These are phyloP conservation scores for Casaregolazyma lundiana DNA, from an alignment of 1,139 yeast species.

Conservation along the genomic window DNA sequence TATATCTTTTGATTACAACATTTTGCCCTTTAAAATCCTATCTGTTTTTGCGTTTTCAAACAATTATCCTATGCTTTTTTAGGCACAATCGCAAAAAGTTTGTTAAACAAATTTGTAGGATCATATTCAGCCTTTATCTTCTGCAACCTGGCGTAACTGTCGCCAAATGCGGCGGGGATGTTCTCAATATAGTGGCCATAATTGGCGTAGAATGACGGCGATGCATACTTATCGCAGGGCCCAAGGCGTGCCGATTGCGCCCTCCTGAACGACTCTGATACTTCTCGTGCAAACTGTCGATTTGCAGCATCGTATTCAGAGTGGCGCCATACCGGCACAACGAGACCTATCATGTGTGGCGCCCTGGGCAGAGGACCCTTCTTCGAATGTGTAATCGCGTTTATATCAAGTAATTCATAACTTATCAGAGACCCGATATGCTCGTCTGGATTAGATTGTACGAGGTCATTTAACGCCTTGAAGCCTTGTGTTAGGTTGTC, in stretches of 20 bases:
- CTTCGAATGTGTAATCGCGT: neutral
- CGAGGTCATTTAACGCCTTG: neutral
- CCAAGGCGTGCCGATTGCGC: neutral
- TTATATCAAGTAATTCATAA: neutral
- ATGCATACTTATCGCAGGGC: neutral
- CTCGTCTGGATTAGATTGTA: neutral
- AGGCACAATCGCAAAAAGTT: neutral
- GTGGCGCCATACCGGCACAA: neutral
- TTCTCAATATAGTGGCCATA: neutral
- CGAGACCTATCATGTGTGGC: neutral
- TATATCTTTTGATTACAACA: no score
- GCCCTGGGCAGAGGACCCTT: neutral
- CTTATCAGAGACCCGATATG: neutral
- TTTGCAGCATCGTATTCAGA: neutral
- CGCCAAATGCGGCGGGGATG: neutral
- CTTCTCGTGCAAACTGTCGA: neutral
- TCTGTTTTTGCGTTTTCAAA: no score
- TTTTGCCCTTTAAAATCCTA: no score
- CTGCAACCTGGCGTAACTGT: neutral
- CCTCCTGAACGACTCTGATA: neutral
- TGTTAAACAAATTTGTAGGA: neutral
- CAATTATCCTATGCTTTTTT: neutral
- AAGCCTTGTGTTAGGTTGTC: neutral
- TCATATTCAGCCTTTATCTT: neutral
- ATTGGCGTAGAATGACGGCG: neutral